Evolutionary conservation across 345 rosid genomes (phyloP).

Genomic region (Eucalyptus sp.): DNA sequence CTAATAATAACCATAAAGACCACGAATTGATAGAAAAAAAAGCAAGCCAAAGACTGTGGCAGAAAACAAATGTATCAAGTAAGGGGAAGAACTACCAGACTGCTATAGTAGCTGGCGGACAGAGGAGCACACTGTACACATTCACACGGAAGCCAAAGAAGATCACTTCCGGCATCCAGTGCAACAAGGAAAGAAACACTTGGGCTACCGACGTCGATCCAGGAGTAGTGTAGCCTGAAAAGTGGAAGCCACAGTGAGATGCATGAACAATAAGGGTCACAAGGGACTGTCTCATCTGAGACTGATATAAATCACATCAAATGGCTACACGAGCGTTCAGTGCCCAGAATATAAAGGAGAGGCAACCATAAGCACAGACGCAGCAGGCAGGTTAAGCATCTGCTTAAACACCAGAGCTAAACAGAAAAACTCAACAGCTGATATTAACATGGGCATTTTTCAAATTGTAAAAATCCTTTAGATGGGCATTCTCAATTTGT

Average conservation of each 20-base stretch:
- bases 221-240: constrained; percentile 65
- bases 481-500: background rate
- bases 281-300: background rate
- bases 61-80: background rate
- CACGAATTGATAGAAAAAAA: background rate
- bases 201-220: constrained; percentile 83
- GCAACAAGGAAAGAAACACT: constrained; percentile 78
- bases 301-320: background rate
- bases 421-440: background rate
- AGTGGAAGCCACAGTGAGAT: background rate
- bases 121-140: constrained; percentile 74
- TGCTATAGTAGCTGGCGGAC: constrained; percentile 45
- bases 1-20: background rate
- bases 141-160: constrained; percentile 85
- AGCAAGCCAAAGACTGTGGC: background rate
- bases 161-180: constrained; percentile 74
- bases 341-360: background rate
- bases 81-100: constrained; percentile 38
- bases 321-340: background rate
- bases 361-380: background rate
- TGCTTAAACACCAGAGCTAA: background rate
- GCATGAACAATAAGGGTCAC: background rate
- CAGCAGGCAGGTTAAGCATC: background rate
- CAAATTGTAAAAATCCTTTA: background rate
- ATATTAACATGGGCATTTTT: background rate